Evolutionary conservation across 495 filamentous ascomycete genomes (phyloP).

Genomic region (Penicillium bovifimosum): DNA sequence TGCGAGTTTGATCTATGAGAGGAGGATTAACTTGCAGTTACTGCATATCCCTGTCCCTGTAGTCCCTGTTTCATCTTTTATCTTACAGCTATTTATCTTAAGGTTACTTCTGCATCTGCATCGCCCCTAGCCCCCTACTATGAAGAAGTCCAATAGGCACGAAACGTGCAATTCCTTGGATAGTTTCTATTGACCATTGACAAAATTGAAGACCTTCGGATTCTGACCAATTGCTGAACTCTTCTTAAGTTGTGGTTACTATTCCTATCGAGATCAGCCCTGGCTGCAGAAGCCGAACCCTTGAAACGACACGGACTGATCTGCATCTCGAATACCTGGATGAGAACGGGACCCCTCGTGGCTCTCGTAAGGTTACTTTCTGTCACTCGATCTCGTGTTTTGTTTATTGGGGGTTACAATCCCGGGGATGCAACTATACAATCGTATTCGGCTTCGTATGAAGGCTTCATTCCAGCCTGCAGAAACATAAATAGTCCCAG

Average conservation of each 20-base stretch:
- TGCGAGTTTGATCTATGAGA: not conserved
- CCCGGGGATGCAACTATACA: constrained; percentile 22
- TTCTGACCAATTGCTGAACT: not conserved
- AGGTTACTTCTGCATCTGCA: not conserved
- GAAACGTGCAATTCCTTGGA: too few relatives aligned
- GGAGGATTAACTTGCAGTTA: not conserved
- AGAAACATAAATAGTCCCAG: constrained; percentile 4
- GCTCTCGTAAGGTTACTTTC: not conserved
- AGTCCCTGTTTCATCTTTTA: not conserved
- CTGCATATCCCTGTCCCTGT: not conserved
- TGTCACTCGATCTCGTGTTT: constrained; percentile 1
- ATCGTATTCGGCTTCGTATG: not conserved
- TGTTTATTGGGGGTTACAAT: constrained; percentile 20
- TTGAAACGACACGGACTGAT: not conserved
- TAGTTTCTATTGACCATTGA: too few relatives aligned
- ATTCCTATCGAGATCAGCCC: not conserved
- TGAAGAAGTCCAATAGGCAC: too few relatives aligned
- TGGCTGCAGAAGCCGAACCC: not conserved
- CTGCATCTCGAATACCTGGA: not conserved
- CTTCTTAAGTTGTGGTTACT: not conserved
- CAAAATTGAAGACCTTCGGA: too few relatives aligned
- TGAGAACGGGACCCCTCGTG: constrained; percentile 2
- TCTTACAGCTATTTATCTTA: not conserved
- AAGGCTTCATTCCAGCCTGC: not conserved
- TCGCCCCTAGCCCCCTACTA: too few relatives aligned